These are phyloP conservation scores for Aspergillus calidoustus DNA, from an alignment of 2,329 filamentous ascomycete genomes.

Conservation along the genomic window DNA sequence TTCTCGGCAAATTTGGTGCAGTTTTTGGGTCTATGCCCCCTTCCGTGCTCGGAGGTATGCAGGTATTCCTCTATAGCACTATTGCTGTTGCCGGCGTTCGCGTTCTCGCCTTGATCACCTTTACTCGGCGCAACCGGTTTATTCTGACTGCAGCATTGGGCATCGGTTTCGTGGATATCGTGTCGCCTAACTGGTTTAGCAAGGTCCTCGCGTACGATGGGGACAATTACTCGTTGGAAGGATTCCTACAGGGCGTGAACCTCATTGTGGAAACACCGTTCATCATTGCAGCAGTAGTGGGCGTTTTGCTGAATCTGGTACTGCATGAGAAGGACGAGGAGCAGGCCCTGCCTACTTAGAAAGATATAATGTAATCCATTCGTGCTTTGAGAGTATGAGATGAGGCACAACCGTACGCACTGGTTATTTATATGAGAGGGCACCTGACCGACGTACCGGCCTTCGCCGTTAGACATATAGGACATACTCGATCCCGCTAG, in stretches of 20 bases:
- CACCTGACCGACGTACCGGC: too few relatives aligned
- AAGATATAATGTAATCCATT: neutral
- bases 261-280: slow-evolving; percentile 37
- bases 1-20: slow-evolving; percentile 83
- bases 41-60: slow-evolving; percentile 71
- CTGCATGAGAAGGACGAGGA: slow-evolving; percentile 12
- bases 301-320: slow-evolving; percentile 34
- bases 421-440: too few relatives aligned
- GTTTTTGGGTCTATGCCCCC: slow-evolving; percentile 76
- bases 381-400: too few relatives aligned
- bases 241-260: slow-evolving; percentile 57
- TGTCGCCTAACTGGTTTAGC: slow-evolving; percentile 69
- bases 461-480: too few relatives aligned
- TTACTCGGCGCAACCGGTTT: slow-evolving; percentile 80
- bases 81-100: slow-evolving; percentile 78
- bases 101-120: slow-evolving; percentile 72
- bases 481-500: too few relatives aligned
- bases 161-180: slow-evolving; percentile 72
- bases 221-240: slow-evolving; percentile 67
- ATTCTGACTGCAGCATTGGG: slow-evolving; percentile 76
- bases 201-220: slow-evolving; percentile 75
- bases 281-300: slow-evolving; percentile 36
- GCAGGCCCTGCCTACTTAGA: slow-evolving; percentile 18
- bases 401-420: too few relatives aligned
- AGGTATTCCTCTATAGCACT: slow-evolving; percentile 78